Base-by-base conservation (phyloP, 2,329 filamentous ascomycete species). In the Pseudocercospora macadamiae region DNA sequence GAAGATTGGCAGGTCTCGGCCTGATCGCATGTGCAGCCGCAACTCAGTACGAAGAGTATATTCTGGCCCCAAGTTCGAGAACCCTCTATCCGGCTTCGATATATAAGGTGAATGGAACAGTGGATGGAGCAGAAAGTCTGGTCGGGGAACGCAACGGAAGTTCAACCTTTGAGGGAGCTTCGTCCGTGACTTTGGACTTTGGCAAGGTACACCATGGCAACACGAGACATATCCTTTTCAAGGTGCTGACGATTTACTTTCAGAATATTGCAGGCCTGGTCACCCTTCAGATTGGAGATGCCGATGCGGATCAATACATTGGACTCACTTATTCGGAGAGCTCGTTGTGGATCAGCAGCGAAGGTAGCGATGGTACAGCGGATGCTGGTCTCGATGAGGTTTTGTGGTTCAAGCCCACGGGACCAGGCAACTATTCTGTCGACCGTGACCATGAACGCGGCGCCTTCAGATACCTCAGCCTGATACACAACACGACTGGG, bases 401-500 rank as follows among this genome's bases (percentile, higher is more conserved):
- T 0, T 70, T 83, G 0, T 83, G 79, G 79, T 81, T 82, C 54
- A 67, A 74, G 6, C 64, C 75, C 2, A 72, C 74, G 4, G 71
- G 70, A 1, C 61, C 71, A 1, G 73, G 72, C n/a, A 75, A 67
- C 7, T 79, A 78, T 57, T 72, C 69, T 6, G 79, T 82, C 74
- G 77, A 77, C 0, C 73, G 77, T 42, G 69, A 71, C 47, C 74
- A 77, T 45, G 71, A 82, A 51, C 76, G 82, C 10, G 82, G 82
- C 7, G 81, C 80, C 1, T 84, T 84, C 65, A 76, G 81, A 18
- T 84, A 84, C 59, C 66, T 84, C 64, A 83, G 77, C 1, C 68
- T 80, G 36, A 62, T 78, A 3, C 74, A 74, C 7, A 70, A 70
- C 3, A 70, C 73, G 5, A 66, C 66, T n/a, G 70, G 73, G 1